Evolutionary conservation across 2,329 filamentous ascomycete genomes (phyloP), one percentile per base, ranked within the genome.

Genomic region (Venturia oleaginea): DNA sequence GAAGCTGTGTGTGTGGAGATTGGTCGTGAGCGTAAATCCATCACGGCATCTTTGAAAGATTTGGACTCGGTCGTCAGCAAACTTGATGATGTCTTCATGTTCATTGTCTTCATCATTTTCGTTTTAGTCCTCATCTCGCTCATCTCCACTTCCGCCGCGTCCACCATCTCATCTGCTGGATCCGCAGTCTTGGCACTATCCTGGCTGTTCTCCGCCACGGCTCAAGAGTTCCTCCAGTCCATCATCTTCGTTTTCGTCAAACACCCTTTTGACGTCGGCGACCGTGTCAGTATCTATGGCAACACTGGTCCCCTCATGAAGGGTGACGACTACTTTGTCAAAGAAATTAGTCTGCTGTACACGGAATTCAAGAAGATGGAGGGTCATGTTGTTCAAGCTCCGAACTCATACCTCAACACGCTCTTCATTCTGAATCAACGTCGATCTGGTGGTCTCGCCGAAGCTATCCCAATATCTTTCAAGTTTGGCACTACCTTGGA

Each of bases 321-420:
- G 42, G 92, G 92, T 57, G 93, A 97, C 70, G 93, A 97, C 71
- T 97, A 96, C 76, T 97, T 96, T 68, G 92, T 97, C 63, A 96
- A 95, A 64, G 91, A 96, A 72, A 95, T 97, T 64, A 89, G 91
- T 1, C 82, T 97, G 1, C 82, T 97, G 19, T 97, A 94, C 74
- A 97, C 93, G 17, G 93, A 97, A 72, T 97, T 97, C 80, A 97
- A 97, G 82, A 97, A 97, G 80, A 93, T 97, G 90, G 89, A 97
- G 75, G 93, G 93, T 1, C 92, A 97, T 70, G 88, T 97, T 30
- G 93, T 97, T 0, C 93, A 97, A 75, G 93, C 93, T 0, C 93
- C 93, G 13, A 97, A 97, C 82, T 95, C 89, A 65, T 86, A 96
- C 43, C 83, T 97, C 64, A 97, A 97, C 76, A 91, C 86, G 0